Evolutionary conservation across 805 yeast genomes (phyloP).

Genomic region (Yarrowia sp.): DNA sequence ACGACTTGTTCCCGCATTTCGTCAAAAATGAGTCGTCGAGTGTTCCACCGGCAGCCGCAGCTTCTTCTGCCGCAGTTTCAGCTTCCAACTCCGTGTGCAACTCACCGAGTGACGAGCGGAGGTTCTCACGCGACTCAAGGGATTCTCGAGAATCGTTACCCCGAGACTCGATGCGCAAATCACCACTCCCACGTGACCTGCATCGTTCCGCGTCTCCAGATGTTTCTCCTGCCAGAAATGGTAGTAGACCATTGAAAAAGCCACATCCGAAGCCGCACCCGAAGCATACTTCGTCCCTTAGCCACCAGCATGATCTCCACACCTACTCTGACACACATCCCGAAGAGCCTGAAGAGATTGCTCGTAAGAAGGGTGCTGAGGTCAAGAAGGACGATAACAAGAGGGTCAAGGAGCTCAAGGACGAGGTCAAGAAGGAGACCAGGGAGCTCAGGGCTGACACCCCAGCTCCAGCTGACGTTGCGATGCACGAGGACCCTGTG

Average conservation of each 20-base stretch:
- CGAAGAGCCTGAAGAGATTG: slow-evolving; percentile 13
- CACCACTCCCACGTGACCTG: slow-evolving; percentile 7
- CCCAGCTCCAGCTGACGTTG: background rate
- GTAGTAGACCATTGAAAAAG: background rate
- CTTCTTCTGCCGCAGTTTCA: background rate
- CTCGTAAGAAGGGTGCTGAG: background rate
- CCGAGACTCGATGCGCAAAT: background rate
- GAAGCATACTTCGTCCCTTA: background rate
- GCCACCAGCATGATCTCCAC: slow-evolving; percentile 13
- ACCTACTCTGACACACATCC: slow-evolving; percentile 18
- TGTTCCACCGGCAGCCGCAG: background rate
- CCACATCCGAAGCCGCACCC: background rate
- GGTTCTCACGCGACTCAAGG: slow-evolving; percentile 10
- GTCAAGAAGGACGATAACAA: background rate
- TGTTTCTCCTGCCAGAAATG: background rate
- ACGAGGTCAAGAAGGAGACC: background rate
- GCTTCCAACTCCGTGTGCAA: background rate
- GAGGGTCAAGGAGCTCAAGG: slow-evolving; percentile 8
- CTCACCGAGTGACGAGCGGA: slow-evolving; percentile 6
- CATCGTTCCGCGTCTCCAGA: background rate
- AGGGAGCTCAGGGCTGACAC: background rate
- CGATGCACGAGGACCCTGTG: slow-evolving; percentile 6
- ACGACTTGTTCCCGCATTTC: slow-evolving; percentile 13
- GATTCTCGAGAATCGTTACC: background rate
- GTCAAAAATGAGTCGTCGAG: slow-evolving; percentile 7